Evolutionary conservation across 2,329 filamentous ascomycete species (phyloP).

Genomic region (Verticillium tricorpus): DNA sequence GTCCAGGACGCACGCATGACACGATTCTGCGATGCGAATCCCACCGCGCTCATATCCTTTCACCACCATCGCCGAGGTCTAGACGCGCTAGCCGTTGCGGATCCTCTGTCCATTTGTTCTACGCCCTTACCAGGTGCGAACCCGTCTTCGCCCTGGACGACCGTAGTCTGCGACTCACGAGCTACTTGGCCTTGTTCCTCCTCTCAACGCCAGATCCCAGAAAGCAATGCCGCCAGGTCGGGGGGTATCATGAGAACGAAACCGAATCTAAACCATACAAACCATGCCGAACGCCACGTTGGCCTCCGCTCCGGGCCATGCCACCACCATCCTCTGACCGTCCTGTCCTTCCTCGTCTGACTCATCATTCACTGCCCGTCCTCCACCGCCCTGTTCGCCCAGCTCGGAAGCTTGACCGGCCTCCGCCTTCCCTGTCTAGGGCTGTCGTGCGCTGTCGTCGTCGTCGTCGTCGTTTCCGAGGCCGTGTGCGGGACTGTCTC

Average conservation of each 20-base stretch:
- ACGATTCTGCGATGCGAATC: neutral
- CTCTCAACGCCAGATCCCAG: neutral
- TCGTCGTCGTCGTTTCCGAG: constrained; percentile 9
- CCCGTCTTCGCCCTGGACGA: too few species aligned
- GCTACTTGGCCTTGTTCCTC: neutral
- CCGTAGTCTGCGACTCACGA: too few species aligned
- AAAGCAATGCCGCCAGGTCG: neutral
- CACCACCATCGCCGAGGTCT: too few species aligned
- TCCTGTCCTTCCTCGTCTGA: neutral
- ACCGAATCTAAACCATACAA: neutral
- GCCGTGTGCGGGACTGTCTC: neutral
- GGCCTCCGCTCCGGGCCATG: neutral
- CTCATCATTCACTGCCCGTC: constrained; percentile 1
- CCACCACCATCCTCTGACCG: too few species aligned
- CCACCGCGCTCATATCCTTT: neutral
- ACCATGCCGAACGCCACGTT: neutral
- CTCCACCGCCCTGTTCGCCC: constrained; percentile 24
- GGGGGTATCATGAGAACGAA: neutral
- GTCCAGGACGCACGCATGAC: neutral
- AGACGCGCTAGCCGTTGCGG: too few species aligned
- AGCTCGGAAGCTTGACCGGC: constrained; percentile 19
- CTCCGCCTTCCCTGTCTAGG: constrained; percentile 21
- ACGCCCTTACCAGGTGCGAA: too few species aligned
- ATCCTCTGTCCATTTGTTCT: too few species aligned
- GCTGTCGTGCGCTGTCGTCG: neutral